These are phyloP conservation scores for Ustilago sp. DNA, from an alignment of 1,284 basidiomycete genomes.

Conservation along the genomic window DNA sequence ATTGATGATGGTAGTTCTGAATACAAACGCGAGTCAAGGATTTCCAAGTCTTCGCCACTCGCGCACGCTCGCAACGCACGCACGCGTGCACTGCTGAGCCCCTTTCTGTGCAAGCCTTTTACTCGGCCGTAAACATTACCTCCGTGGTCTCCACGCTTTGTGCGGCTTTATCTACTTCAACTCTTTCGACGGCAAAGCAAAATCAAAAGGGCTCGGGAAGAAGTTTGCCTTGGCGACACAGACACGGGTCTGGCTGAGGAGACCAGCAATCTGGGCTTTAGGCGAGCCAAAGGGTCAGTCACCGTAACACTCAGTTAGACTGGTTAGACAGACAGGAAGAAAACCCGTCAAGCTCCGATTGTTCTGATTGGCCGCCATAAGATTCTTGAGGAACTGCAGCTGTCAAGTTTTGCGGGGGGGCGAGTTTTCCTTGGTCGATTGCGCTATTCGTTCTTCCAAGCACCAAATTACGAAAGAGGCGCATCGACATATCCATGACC, in stretches of 20 bases:
- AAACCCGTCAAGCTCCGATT: neutral
- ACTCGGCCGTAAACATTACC: no score
- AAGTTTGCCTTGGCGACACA: neutral
- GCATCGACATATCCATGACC: no score
- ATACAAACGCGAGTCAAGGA: no score
- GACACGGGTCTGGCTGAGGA: neutral
- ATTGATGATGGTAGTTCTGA: no score
- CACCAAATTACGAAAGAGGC: neutral
- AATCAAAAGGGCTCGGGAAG: neutral
- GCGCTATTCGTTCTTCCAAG: conserved; percentile 8
- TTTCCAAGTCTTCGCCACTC: no score
- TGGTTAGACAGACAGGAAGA: neutral
- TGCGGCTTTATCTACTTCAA: no score
- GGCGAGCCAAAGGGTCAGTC: neutral
- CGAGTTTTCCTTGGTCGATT: neutral
- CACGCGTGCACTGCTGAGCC: no score
- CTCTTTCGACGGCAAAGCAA: neutral
- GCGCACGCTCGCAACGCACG: no score
- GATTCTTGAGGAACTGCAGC: neutral
- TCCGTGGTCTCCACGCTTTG: no score
- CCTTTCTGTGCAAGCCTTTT: no score
- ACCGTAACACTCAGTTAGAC: neutral
- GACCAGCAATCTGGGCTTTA: neutral
- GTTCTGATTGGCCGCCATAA: neutral
- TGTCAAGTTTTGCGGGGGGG: conserved; percentile 1